Evolutionary conservation across 2,329 filamentous ascomycete species (phyloP).

Genomic region (Scytalidium lignicola): DNA sequence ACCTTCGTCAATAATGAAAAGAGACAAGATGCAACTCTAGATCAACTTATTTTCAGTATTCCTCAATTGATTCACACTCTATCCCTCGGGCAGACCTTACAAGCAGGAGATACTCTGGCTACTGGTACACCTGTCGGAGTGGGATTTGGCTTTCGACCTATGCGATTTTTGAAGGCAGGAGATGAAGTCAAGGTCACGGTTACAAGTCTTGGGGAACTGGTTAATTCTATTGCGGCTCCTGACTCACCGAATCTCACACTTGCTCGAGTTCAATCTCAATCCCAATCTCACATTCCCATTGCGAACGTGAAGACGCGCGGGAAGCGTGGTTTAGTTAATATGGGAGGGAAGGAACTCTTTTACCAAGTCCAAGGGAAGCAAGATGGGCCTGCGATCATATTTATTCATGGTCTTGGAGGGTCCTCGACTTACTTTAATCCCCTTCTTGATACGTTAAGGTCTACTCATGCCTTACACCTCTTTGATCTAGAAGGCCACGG

Average conservation of each 20-base stretch:
- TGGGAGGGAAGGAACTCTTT: conserved; percentile 37
- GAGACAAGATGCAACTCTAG: conserved; percentile 42
- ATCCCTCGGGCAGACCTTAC: conserved; percentile 44
- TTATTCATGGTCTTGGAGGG: conserved; percentile 51
- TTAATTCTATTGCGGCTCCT: conserved; percentile 30
- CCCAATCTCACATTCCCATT: conserved; percentile 22
- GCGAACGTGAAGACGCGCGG: conserved; percentile 27
- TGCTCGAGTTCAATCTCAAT: conserved; percentile 14
- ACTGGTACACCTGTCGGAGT: conserved; percentile 45
- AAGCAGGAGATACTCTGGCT: conserved; percentile 45
- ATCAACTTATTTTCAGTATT: conserved; percentile 45
- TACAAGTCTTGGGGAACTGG: conserved; percentile 35
- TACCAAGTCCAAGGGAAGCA: conserved; percentile 27
- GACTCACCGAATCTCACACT: conserved; percentile 23
- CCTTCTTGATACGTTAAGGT: conserved; percentile 28
- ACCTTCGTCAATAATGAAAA: conserved; percentile 45
- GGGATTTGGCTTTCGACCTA: conserved; percentile 39
- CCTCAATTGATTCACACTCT: conserved; percentile 41
- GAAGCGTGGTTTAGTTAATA: conserved; percentile 29
- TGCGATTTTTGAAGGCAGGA: conserved; percentile 35
- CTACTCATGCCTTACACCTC: conserved; percentile 33
- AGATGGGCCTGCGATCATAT: conserved; percentile 34
- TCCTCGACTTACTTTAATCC: conserved; percentile 40
- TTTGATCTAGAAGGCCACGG: conserved; percentile 54
- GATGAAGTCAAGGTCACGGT: conserved; percentile 37